Percentiles rank a stretch among this genome's conserved stretches.
Evolutionary conservation across 2,329 filamentous ascomycete genomes (phyloP).

Genomic region (Colletotrichum neosansevieriae): DNA sequence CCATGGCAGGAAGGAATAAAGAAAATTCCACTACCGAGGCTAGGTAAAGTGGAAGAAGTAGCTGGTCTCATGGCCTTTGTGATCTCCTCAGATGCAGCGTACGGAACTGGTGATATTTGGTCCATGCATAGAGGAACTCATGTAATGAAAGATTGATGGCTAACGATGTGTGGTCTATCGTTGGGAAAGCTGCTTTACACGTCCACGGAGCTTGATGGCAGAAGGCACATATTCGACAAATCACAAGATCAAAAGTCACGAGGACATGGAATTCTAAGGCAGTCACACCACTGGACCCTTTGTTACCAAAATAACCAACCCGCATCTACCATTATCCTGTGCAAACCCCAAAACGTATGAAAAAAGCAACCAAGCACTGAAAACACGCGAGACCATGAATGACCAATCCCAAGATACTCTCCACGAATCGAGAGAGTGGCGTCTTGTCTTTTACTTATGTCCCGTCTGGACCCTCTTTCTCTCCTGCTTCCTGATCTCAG

Average conservation of each 20-base stretch:
- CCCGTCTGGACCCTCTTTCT: neutral
- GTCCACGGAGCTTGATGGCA: no score
- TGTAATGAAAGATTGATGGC: constrained; percentile 3
- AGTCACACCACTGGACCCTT: no score
- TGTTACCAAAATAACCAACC: no score
- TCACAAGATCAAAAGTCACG: no score
- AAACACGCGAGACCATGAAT: no score
- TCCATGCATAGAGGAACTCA: constrained; percentile 25
- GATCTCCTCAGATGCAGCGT: constrained; percentile 28
- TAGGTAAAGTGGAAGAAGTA: constrained; percentile 20
- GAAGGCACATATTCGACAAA: no score
- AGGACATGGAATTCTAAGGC: no score
- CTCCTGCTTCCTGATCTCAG: neutral
- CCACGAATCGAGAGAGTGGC: no score
- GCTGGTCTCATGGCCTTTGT: constrained; percentile 20
- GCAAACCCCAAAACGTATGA: no score
- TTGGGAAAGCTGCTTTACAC: neutral
- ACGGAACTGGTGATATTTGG: constrained; percentile 23
- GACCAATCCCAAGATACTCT: no score
- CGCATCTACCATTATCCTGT: no score
- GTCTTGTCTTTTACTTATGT: neutral
- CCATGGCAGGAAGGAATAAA: constrained; percentile 11
- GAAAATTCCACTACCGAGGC: neutral
- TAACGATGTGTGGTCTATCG: neutral
- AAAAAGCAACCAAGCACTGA: no score